These are phyloP conservation scores for Croton laevigatus DNA, from an alignment of 441 rosid species.

Conservation along the genomic window DNA sequence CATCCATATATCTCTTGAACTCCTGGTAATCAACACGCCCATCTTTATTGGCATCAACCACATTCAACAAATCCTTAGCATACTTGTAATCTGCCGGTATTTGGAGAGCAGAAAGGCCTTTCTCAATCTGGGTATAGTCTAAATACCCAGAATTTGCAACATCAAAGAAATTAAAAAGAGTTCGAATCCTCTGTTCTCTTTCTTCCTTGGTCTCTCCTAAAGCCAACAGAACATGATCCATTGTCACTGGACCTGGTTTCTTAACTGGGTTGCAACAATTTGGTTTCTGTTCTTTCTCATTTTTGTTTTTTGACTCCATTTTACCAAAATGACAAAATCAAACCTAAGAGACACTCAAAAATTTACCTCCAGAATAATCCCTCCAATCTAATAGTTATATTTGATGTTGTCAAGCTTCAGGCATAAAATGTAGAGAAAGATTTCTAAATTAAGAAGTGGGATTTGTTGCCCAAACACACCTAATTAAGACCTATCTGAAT, in stretches of 20 bases:
- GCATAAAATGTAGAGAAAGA: not conserved
- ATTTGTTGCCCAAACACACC: not conserved
- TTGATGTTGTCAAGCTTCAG: not conserved
- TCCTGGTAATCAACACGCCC: slow-evolving; percentile 87
- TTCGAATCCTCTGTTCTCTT: slow-evolving; percentile 55
- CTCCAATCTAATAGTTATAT: not conserved
- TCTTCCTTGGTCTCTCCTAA: slow-evolving; percentile 66
- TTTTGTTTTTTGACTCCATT: slow-evolving; percentile 33
- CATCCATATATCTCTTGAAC: slow-evolving; percentile 88
- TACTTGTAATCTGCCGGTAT: slow-evolving; percentile 81
- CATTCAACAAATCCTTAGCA: slow-evolving; percentile 83
- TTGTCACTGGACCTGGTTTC: slow-evolving; percentile 52
- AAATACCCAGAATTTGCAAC: slow-evolving; percentile 46
- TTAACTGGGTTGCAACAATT: slow-evolving; percentile 41
- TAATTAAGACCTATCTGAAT: not conserved
- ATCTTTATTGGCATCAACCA: slow-evolving; percentile 82
- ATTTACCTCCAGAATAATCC: not conserved
- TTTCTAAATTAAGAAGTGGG: not conserved
- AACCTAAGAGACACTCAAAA: not conserved
- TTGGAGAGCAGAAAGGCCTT: slow-evolving; percentile 54
- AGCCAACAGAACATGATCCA: slow-evolving; percentile 75
- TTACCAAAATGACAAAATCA: not conserved
- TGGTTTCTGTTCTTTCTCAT: slow-evolving; percentile 12
- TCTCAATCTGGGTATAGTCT: slow-evolving; percentile 63
- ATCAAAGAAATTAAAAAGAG: slow-evolving; percentile 65